phyloP scores from a whole-genome alignment of 768 basidiomycete genomes.

The Pleurotus salmoneostramineus region DNA sequence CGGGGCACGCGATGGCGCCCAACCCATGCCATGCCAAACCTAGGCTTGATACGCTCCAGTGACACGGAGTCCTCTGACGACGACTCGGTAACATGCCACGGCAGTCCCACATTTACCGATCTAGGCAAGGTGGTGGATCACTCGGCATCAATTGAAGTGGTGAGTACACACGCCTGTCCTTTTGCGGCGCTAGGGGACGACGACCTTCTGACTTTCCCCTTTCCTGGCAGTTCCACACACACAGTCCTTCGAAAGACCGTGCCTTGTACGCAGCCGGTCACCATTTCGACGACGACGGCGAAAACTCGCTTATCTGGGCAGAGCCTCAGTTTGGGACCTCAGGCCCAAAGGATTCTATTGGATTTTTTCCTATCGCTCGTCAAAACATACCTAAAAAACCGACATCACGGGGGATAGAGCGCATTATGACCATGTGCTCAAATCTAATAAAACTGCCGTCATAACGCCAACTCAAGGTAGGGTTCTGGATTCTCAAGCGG shows the following conservation, averaged over 20 bases:
- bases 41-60: constrained; percentile 2
- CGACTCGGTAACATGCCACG: constrained; percentile 1
- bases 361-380: constrained; percentile 2
- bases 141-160: constrained; percentile 3
- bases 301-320: constrained; percentile 5
- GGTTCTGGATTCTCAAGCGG: not conserved
- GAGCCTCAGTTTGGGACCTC: constrained; percentile 2
- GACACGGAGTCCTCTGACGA: constrained; percentile 4
- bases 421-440: constrained; percentile 5
- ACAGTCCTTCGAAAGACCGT: not conserved
- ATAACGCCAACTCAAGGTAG: not conserved
- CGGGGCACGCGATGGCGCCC: not conserved
- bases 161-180: not conserved
- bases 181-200: not conserved
- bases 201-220: constrained; percentile 3
- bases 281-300: constrained; percentile 6
- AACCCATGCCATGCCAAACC: not conserved
- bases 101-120: constrained; percentile 1
- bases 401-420: constrained; percentile 1
- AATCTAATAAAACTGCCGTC: constrained; percentile 5
- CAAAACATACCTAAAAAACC: not conserved
- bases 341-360: constrained; percentile 5
- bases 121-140: constrained; percentile 1
- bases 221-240: constrained; percentile 3
- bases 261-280: not conserved